Base-by-base conservation (phyloP, 108 stramenopile genomes). In the Ochromonas danica region DNA sequence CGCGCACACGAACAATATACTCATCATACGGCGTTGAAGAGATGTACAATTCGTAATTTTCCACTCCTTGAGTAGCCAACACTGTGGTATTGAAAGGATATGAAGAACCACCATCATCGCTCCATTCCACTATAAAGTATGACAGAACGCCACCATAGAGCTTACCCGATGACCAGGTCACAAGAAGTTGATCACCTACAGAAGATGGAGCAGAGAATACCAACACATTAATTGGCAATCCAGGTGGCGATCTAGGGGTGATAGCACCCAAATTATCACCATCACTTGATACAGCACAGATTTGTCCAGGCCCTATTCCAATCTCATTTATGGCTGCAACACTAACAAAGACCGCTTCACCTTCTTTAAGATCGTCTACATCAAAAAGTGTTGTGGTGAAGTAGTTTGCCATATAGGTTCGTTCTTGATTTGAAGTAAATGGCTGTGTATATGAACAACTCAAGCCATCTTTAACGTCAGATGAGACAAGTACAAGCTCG, bases 221-320 rank as follows among this genome's bases (percentile, higher is more conserved):
- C 3, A 10, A 27, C 28, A 42, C 72, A 75, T 75, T 36, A 27
- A 75, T 36, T 6, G 72, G 72, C 6, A 75, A 33, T 6, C 31
- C 25, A 45, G 72, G 72, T 27, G 72, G 40, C 17, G 72, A 75
- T 27, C 72, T 27, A 57, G 72, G 72, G 6, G 51, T 41, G 17
- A 75, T 75, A 6, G 72, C 72, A 30, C 72, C 72, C 14, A 75
- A 33, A 75, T 3, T 31, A 36, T 75, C 22, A 14, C 72, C 72
- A 75, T 75, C 72, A 75, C 27, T 27, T 57, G 72, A 75, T 35
- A 75, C 72, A 42, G 51, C 40, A 27, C 40, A 38, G 25, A 60
- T 25, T 57, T 75, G 43, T 30, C 72, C 25, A 42, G 72, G 72
- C 6, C 72, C 72, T 14, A 57, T 28, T 35, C 72, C 72, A 75